Evolutionary conservation across 192 early-diverging fungal species (phyloP).

Genomic region (Gamsiella multidivaricata): DNA sequence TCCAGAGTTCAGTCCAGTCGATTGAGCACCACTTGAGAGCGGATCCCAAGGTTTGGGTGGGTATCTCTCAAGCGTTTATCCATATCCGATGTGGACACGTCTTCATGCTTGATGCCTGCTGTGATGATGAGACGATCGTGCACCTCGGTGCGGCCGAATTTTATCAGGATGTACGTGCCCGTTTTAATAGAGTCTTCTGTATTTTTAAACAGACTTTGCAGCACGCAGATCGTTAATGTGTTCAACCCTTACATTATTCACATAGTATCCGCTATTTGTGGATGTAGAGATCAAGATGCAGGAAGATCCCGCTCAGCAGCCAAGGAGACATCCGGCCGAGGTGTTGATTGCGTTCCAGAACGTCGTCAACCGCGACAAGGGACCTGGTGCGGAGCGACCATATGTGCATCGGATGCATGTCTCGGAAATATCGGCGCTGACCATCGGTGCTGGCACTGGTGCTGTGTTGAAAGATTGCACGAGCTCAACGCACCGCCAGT

Average conservation of each 20-base stretch:
- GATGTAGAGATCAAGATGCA: conserved; percentile 57
- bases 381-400: neutral
- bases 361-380: conserved; percentile 16
- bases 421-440: neutral
- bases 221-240: neutral
- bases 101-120: conserved; percentile 51
- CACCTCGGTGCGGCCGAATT: conserved; percentile 48
- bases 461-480: no score
- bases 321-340: conserved; percentile 21
- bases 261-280: conserved; percentile 50
- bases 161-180: conserved; percentile 41
- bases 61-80: conserved; percentile 51
- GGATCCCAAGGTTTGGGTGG: conserved; percentile 39
- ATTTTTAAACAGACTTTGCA: neutral
- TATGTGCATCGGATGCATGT: conserved; percentile 23
- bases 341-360: conserved; percentile 46
- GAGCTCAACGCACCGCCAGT: neutral
- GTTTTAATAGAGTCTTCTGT: neutral
- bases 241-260: neutral
- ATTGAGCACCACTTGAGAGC: conserved; percentile 32
- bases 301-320: conserved; percentile 1
- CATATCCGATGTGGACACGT: conserved; percentile 53
- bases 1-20: conserved; percentile 46
- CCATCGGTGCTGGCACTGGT: no score
- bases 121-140: conserved; percentile 49